Evolutionary conservation across 352 stramenopile species (phyloP).

Genomic region (Globisporangium megalacanthum): DNA sequence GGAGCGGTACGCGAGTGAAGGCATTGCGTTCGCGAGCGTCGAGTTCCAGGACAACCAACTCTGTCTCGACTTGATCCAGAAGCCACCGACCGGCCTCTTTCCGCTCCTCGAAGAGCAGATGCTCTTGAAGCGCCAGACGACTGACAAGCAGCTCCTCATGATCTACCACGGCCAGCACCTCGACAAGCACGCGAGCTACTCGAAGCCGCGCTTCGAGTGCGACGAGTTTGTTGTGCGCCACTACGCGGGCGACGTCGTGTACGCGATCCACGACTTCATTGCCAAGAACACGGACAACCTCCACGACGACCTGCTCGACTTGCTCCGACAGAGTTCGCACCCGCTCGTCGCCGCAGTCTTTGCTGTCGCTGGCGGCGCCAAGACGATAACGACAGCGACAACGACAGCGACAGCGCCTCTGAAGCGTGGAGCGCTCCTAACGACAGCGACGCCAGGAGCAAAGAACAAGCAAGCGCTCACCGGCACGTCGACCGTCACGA

Average conservation of each 20-base stretch:
- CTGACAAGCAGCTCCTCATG: constrained; percentile 75
- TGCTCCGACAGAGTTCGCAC: constrained; percentile 63
- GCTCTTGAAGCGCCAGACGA: constrained; percentile 81
- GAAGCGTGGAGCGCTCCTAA: constrained; percentile 12
- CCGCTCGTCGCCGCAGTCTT: constrained; percentile 67
- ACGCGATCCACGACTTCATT: constrained; percentile 82
- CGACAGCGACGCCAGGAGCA: constrained; percentile 7
- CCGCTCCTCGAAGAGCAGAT: constrained; percentile 86
- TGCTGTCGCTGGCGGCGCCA: neutral
- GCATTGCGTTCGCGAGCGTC: constrained; percentile 65
- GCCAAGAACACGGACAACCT: constrained; percentile 88
- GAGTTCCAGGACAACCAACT: constrained; percentile 84
- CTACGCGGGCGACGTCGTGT: constrained; percentile 78
- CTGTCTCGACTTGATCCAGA: constrained; percentile 79
- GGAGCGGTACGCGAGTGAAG: constrained; percentile 70
- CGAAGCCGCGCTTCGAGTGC: constrained; percentile 72
- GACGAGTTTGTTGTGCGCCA: constrained; percentile 85
- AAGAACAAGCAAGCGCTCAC: constrained; percentile 48
- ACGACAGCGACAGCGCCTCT: neutral
- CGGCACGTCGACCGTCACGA: constrained; percentile 60
- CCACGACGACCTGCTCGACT: constrained; percentile 81
- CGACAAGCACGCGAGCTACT: constrained; percentile 65
- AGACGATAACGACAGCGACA: too few relatives aligned
- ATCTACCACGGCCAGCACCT: constrained; percentile 78
- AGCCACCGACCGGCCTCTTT: constrained; percentile 68